A percentile compares a stretch with the other conserved stretches of the same genome.
Evolutionary conservation across 106 monocot species (phyloP).

Genomic region (Phalaenopsis aphrodite): DNA sequence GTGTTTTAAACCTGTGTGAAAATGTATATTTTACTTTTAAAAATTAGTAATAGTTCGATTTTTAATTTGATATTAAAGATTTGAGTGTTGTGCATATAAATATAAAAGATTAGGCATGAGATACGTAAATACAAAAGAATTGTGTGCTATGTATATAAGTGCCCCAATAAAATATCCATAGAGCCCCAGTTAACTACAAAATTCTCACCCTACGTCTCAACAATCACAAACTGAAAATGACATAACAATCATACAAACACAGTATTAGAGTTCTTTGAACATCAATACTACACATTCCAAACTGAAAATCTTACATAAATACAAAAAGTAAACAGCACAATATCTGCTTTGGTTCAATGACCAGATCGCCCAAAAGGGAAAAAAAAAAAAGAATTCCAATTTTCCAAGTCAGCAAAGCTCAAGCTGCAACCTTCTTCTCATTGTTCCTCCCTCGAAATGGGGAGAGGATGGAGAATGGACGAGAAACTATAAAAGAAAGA

Average conservation of each 20-base stretch:
- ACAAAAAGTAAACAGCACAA: neutral
- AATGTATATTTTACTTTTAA: no score
- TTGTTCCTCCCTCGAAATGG: conserved; percentile 44
- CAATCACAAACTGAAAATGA: neutral
- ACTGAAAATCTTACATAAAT: neutral
- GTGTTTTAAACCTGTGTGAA: no score
- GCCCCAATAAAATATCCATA: neutral
- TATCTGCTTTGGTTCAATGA: neutral
- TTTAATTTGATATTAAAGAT: no score
- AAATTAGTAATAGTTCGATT: no score
- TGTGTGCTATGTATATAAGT: neutral
- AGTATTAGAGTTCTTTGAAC: neutral
- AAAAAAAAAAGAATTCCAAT: neutral
- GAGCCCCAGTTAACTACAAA: neutral
- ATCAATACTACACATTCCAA: neutral
- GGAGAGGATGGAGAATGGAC: conserved; percentile 51
- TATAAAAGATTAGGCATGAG: no score
- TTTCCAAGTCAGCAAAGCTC: neutral
- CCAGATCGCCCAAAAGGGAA: no score
- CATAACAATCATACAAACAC: neutral
- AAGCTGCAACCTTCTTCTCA: conserved; percentile 37
- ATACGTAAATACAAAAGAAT: no score
- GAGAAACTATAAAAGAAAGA: conserved; percentile 29
- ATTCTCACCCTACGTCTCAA: neutral
- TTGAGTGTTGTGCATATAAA: no score